Evolutionary conservation across 345 rosid species (phyloP).

Genomic region (Gynandropsis gynandra): DNA sequence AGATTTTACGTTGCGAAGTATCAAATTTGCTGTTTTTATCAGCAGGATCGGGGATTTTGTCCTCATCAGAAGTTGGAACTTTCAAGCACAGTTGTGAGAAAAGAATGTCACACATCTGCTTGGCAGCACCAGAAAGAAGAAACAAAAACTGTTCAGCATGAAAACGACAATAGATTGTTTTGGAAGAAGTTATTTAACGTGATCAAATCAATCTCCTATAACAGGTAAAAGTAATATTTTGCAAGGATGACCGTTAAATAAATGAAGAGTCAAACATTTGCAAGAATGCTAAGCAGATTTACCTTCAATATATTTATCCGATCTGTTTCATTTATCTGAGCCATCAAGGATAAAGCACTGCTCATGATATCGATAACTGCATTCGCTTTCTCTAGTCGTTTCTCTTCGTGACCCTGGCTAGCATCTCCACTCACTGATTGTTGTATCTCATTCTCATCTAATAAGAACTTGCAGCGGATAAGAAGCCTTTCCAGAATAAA

Average conservation of each 20-base stretch:
- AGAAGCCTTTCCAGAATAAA: conserved; percentile 92
- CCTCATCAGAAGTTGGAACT: conserved; percentile 56
- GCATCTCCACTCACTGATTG: conserved; percentile 35
- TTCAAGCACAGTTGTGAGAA: conserved; percentile 96
- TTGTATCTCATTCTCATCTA: conserved; percentile 83
- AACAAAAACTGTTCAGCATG: conserved; percentile 7
- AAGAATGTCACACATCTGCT: conserved; percentile 95
- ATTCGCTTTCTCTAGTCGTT: conserved; percentile 86
- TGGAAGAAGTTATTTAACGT: too few relatives aligned
- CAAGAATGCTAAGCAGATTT: conserved; percentile 13
- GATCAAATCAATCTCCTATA: too few relatives aligned
- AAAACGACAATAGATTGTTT: background rate
- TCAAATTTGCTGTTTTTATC: conserved; percentile 39
- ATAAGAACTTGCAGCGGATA: conserved; percentile 81
- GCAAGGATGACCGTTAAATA: conserved; percentile 4
- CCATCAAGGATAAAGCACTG: conserved; percentile 76
- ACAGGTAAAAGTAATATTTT: too few relatives aligned
- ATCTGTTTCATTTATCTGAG: conserved; percentile 84
- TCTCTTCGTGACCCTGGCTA: conserved; percentile 36
- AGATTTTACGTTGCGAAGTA: conserved; percentile 28
- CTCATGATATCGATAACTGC: conserved; percentile 93
- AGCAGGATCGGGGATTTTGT: conserved; percentile 28
- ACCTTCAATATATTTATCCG: conserved; percentile 93
- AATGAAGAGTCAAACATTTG: background rate
- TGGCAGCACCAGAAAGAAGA: conserved; percentile 28